Percentiles rank a stretch among this genome's conserved stretches.
These are phyloP conservation scores for Talaromyces sp. DNA, from an alignment of 2,329 filamentous ascomycete genomes.

Conservation along the genomic window DNA sequence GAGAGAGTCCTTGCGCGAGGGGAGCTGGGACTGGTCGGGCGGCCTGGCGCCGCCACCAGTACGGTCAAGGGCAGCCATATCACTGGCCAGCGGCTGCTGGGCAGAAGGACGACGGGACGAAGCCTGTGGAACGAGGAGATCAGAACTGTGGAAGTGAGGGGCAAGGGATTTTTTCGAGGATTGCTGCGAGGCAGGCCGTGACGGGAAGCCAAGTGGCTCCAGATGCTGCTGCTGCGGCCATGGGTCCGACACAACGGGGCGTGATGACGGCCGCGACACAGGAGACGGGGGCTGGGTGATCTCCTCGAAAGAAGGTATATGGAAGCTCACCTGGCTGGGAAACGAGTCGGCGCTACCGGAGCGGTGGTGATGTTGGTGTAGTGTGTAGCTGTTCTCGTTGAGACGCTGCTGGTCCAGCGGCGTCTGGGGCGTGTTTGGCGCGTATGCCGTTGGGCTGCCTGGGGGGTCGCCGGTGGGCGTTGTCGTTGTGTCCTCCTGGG, in stretches of 20 bases:
- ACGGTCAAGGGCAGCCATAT: conserved; percentile 5
- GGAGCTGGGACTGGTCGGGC: background rate
- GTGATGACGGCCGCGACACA: conserved; percentile 11
- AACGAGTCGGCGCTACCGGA: conserved; percentile 15
- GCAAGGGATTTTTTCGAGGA: background rate
- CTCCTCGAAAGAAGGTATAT: conserved; percentile 12
- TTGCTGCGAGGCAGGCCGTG: background rate
- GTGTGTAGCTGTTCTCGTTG: conserved; percentile 15
- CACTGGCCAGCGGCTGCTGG: conserved; percentile 1
- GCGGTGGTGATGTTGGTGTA: conserved; percentile 17
- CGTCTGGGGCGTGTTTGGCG: conserved; percentile 1
- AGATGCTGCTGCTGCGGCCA: too few relatives aligned
- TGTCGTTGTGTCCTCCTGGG: background rate
- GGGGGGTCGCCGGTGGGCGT: conserved; percentile 4
- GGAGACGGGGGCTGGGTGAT: conserved; percentile 12
- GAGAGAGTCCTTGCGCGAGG: conserved; percentile 5
- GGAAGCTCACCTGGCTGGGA: conserved; percentile 16
- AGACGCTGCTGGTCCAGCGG: conserved; percentile 13
- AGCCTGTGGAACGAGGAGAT: conserved; percentile 1
- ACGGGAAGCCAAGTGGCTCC: background rate
- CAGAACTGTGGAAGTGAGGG: background rate
- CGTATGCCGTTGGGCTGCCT: background rate
- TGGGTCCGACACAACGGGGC: background rate
- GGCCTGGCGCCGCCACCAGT: conserved; percentile 7
- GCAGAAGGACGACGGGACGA: conserved; percentile 8